These are phyloP conservation scores for Camelina hispida DNA, from an alignment of 345 rosid species.

Conservation along the genomic window DNA sequence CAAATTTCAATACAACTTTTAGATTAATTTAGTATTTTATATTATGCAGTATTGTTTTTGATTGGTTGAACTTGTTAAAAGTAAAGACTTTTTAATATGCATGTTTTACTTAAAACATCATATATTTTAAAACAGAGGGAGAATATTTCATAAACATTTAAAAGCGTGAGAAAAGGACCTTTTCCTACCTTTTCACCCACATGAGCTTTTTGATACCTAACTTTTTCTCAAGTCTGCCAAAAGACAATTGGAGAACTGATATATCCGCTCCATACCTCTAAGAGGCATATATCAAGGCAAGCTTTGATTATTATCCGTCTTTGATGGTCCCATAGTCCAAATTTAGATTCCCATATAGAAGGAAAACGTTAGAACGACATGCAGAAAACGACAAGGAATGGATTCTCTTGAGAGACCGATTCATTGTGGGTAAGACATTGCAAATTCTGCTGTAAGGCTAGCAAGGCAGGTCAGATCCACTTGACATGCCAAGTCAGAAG, in stretches of 20 bases:
- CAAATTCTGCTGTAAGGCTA: too few species aligned
- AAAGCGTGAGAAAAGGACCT: neutral
- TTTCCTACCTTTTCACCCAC: neutral
- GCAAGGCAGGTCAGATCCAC: neutral
- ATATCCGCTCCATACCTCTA: neutral
- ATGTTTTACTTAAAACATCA: too few species aligned
- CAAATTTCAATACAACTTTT: too few species aligned
- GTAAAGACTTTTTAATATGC: too few species aligned
- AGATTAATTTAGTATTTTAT: too few species aligned
- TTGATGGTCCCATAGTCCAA: conserved; percentile 1
- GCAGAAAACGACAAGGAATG: neutral
- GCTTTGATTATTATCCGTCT: conserved; percentile 7
- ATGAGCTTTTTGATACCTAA: neutral
- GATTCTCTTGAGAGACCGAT: conserved; percentile 1
- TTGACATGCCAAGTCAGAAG: neutral
- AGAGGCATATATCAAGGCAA: conserved; percentile 11
- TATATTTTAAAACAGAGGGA: too few species aligned
- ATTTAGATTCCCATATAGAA: neutral
- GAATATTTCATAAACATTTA: neutral
- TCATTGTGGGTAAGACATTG: neutral
- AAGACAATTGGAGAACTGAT: neutral
- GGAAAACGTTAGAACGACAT: neutral
- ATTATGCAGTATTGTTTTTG: too few species aligned
- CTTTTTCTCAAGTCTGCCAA: neutral
- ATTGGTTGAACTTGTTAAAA: too few species aligned